Evolutionary conservation across 2,329 filamentous ascomycete species (phyloP).

Genomic region (Stachybotrys elegans): DNA sequence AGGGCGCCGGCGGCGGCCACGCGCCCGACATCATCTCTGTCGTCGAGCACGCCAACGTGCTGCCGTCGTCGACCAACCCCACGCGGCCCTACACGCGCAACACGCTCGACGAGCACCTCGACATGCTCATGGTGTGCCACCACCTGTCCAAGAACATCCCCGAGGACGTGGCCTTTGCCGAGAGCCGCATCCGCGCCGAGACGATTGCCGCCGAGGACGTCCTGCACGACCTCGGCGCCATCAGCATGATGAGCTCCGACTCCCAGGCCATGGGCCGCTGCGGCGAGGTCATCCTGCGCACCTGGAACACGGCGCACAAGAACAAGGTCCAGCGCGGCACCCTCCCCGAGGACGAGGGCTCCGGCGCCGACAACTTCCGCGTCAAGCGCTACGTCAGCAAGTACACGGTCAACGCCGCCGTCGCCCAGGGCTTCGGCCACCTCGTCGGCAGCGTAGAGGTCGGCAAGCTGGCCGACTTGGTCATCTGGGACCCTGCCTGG

Average conservation of each 20-base stretch:
- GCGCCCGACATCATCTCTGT: conserved; percentile 95
- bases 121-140: conserved; percentile 99
- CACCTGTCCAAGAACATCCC: conserved; percentile 89
- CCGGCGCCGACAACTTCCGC: conserved; percentile 81
- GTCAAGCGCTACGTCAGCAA: conserved; percentile 93
- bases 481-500: conserved; percentile 77
- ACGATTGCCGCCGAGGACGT: conserved; percentile 97
- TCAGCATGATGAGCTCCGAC: conserved; percentile 96
- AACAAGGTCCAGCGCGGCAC: conserved; percentile 82
- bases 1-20: conserved; percentile 91
- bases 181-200: conserved; percentile 89
- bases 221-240: conserved; percentile 88
- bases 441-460: conserved; percentile 82
- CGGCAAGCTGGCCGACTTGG: conserved; percentile 84
- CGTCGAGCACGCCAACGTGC: conserved; percentile 81
- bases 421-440: conserved; percentile 87
- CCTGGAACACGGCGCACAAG: conserved; percentile 97
- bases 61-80: conserved; percentile 88
- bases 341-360: conserved; percentile 72
- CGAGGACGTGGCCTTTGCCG: conserved; percentile 92
- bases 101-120: conserved; percentile 91
- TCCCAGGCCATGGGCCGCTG: conserved; percentile 96
- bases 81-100: conserved; percentile 87
- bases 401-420: conserved; percentile 91
- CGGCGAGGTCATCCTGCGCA: conserved; percentile 86